Evolutionary conservation across 2,329 filamentous ascomycete genomes (phyloP).

Genomic region (Pseudocercospora eumusae): DNA sequence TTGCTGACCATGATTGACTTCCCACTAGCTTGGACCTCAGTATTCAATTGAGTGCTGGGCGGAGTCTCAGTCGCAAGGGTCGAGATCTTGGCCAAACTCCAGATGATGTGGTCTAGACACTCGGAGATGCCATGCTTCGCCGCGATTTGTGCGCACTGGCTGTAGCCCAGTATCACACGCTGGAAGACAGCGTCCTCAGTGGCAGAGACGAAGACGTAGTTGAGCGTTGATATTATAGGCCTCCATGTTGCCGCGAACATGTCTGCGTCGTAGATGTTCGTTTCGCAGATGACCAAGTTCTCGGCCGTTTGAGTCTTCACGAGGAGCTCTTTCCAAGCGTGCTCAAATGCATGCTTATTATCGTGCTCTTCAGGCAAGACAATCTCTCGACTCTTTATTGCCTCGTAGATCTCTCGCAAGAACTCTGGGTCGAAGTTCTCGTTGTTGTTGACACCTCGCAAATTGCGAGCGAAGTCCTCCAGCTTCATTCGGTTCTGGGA

Average conservation of each 20-base stretch:
- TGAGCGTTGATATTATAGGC: constrained; percentile 89
- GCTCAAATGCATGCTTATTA: constrained; percentile 93
- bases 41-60: constrained; percentile 86
- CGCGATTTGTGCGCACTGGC: constrained; percentile 92
- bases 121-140: constrained; percentile 80
- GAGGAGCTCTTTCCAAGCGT: constrained; percentile 93
- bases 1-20: constrained; percentile 98
- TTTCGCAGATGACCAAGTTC: constrained; percentile 75
- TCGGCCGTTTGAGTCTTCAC: constrained; percentile 78
- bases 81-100: constrained; percentile 85
- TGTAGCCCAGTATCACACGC: constrained; percentile 89
- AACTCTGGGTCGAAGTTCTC: constrained; percentile 83
- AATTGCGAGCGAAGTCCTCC: constrained; percentile 79
- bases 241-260: constrained; percentile 98
- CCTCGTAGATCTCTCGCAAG: constrained; percentile 81
- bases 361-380: constrained; percentile 97
- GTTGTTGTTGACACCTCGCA: constrained; percentile 85
- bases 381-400: constrained; percentile 90
- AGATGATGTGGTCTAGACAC: constrained; percentile 88
- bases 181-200: constrained; percentile 95
- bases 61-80: constrained; percentile 74
- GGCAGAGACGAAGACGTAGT: constrained; percentile 98
- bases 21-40: constrained; percentile 82
- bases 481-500: constrained; percentile 78
- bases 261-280: constrained; percentile 93